phyloP scores from a whole-genome alignment of 352 stramenopile species.

The Achlya hypogyna region DNA sequence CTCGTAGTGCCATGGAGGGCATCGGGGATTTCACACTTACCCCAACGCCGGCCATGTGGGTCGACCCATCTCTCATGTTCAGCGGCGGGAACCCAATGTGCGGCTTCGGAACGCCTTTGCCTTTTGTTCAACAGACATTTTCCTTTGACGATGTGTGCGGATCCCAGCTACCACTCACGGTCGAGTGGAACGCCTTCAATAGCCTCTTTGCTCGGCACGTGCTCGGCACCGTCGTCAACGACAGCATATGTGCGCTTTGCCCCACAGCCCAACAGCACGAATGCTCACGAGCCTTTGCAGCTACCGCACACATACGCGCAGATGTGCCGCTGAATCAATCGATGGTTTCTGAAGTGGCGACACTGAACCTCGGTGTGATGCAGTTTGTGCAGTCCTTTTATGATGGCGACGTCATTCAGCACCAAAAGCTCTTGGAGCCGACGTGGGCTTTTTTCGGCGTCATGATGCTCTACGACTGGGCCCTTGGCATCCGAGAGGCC shows the following conservation, averaged over 20 bases:
- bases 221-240: neutral
- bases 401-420: neutral
- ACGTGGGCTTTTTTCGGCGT: neutral
- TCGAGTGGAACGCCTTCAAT: neutral
- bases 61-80: neutral
- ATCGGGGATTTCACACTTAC: neutral
- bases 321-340: no score
- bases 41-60: neutral
- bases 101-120: neutral
- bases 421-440: neutral
- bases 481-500: neutral
- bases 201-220: neutral
- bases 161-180: neutral
- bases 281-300: neutral
- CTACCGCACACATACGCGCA: no score
- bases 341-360: no score
- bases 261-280: neutral
- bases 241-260: neutral
- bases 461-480: neutral
- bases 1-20: neutral
- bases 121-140: neutral
- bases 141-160: neutral
- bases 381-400: neutral
- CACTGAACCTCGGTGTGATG: neutral
- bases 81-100: neutral